Evolutionary conservation across 2,329 filamentous ascomycete species (phyloP).

Genomic region (Rachicladosporium sp.): DNA sequence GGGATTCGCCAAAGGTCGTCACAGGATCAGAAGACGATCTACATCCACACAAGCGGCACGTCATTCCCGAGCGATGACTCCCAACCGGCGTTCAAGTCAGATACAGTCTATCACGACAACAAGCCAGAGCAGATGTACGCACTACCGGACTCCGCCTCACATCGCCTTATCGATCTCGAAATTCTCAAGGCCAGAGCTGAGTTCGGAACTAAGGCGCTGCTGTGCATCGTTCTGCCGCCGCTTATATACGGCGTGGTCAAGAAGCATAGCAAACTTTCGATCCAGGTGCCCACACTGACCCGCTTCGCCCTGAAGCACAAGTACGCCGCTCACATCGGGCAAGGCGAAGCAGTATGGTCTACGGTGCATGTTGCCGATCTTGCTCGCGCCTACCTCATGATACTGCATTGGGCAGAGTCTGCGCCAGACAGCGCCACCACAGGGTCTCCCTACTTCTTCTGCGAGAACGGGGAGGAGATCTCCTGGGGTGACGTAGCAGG

Average conservation of each 20-base stretch:
- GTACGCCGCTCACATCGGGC: slow-evolving; percentile 33
- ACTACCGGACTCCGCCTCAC: slow-evolving; percentile 30
- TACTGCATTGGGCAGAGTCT: slow-evolving; percentile 34
- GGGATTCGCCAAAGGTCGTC: slow-evolving; percentile 28
- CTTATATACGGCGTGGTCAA: slow-evolving; percentile 34
- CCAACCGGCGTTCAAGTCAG: slow-evolving; percentile 21
- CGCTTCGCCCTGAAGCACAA: slow-evolving; percentile 38
- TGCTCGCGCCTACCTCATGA: slow-evolving; percentile 31
- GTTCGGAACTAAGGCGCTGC: slow-evolving; percentile 27
- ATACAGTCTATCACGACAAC: slow-evolving; percentile 33
- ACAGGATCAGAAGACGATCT: slow-evolving; percentile 29
- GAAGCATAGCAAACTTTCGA: slow-evolving; percentile 29
- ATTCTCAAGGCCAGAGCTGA: slow-evolving; percentile 28
- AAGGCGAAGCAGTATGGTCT: slow-evolving; percentile 29
- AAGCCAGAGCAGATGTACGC: slow-evolving; percentile 28
- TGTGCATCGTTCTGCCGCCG: slow-evolving; percentile 37
- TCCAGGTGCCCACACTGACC: slow-evolving; percentile 36
- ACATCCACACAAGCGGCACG: slow-evolving; percentile 38
- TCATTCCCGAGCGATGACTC: slow-evolving; percentile 29
- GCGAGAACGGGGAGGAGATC: slow-evolving; percentile 27
- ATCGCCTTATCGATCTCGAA: slow-evolving; percentile 34
- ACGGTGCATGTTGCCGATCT: slow-evolving; percentile 38
- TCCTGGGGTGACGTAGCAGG: slow-evolving; percentile 31
- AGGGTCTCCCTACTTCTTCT: slow-evolving; percentile 36
- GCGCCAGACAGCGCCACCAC: slow-evolving; percentile 16